phyloP scores from a whole-genome alignment of 2,329 filamentous ascomycete genomes.

The Didymella segeticola region DNA sequence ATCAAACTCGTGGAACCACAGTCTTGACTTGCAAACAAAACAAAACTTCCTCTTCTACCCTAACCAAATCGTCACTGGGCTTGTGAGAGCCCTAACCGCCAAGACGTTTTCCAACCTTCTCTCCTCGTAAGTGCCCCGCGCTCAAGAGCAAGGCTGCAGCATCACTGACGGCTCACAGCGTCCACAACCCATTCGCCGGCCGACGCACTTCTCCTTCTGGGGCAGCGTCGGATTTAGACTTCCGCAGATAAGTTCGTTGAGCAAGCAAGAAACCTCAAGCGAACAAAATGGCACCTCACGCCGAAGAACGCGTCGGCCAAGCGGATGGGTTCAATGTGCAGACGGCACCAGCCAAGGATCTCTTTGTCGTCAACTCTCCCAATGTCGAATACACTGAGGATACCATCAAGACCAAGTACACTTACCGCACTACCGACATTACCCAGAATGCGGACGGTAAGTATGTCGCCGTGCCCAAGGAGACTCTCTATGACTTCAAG shows the following conservation, averaged over 20 bases:
- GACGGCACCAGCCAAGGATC: constrained; percentile 59
- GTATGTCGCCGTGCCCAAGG: constrained; percentile 82
- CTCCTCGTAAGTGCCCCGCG: constrained; percentile 76
- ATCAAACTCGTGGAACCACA: constrained; percentile 13
- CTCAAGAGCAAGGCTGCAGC: constrained; percentile 7
- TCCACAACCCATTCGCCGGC: constrained; percentile 95
- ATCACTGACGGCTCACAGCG: constrained; percentile 59
- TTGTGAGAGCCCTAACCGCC: constrained; percentile 62
- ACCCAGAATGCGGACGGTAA: constrained; percentile 74
- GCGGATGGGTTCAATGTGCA: constrained; percentile 59
- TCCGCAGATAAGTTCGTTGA: constrained; percentile 43
- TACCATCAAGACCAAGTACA: constrained; percentile 92
- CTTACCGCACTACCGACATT: constrained; percentile 92
- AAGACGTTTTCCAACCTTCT: constrained; percentile 99
- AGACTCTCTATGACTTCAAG: constrained; percentile 96
- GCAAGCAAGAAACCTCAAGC: constrained; percentile 25
- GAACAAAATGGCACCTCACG: constrained; percentile 89
- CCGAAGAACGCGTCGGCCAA: constrained; percentile 67
- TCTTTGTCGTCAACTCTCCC: constrained; percentile 89
- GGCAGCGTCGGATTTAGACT: constrained; percentile 71
- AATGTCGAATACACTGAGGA: constrained; percentile 90
- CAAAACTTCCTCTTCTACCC: constrained; percentile 17
- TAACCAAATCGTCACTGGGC: constrained; percentile 39
- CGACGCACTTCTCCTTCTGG: constrained; percentile 90
- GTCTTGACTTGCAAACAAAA: constrained; percentile 11